These are phyloP conservation scores for Amanita muscaria DNA, from an alignment of 768 basidiomycete species.

Conservation along the genomic window DNA sequence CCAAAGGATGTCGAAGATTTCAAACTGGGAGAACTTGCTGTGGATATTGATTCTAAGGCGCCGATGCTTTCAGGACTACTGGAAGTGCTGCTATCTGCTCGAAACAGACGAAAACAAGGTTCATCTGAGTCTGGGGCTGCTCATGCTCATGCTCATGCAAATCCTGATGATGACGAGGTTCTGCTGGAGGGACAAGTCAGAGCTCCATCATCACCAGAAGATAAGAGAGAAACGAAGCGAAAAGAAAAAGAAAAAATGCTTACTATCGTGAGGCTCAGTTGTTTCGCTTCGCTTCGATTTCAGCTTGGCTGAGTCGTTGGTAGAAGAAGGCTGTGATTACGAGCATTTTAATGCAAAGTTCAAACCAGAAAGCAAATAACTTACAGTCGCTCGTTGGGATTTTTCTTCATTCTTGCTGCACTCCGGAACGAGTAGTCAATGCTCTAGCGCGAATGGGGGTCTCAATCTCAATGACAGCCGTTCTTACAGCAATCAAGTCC, in stretches of 20 bases:
- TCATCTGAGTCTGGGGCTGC: no score
- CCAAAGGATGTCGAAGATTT: background rate
- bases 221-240: background rate
- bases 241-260: background rate
- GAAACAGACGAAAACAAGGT: no score
- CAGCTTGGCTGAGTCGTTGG: no score
- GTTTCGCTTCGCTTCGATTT: no score
- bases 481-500: slow-evolving; percentile 10
- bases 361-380: slow-evolving; percentile 17
- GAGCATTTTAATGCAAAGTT: slow-evolving; percentile 14
- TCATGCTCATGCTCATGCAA: no score
- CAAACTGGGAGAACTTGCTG: background rate
- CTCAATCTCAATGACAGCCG: slow-evolving; percentile 14
- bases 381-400: background rate
- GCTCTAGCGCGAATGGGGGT: slow-evolving; percentile 20
- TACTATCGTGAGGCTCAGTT: background rate
- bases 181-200: background rate
- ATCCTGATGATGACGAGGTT: no score
- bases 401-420: slow-evolving; percentile 4
- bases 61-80: background rate
- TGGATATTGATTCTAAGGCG: background rate
- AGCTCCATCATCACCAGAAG: background rate
- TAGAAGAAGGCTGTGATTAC: background rate
- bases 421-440: slow-evolving; percentile 20
- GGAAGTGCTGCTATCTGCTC: background rate